Conservation (phyloP, 495 filamentous ascomycete genomes). For the Chaetomidium leptoderma region DNA sequence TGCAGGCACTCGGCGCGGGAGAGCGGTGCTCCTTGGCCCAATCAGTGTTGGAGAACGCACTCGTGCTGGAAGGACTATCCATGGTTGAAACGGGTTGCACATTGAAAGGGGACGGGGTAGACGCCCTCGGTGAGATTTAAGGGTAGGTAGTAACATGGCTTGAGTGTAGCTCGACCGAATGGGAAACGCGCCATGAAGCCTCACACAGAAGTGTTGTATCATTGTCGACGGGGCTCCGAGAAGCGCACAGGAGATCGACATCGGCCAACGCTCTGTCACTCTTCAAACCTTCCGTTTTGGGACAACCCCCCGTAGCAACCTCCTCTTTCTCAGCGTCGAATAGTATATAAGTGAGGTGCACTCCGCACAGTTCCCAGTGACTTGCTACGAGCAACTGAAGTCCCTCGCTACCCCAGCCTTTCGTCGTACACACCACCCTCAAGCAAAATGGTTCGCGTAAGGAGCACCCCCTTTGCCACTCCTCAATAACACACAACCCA, state of each 20-base stretch:
- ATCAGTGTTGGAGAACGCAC: background rate
- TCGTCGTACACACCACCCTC: background rate
- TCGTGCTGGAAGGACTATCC: background rate
- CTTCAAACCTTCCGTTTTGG: conserved; percentile 5
- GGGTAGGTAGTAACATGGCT: background rate
- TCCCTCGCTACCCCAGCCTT: background rate
- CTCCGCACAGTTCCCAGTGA: background rate
- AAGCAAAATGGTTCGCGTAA: conserved; percentile 17
- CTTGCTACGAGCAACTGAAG: too few species aligned
- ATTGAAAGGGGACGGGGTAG: too few species aligned
- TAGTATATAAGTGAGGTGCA: background rate
- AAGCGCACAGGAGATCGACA: background rate
- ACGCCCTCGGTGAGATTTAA: conserved; percentile 1
- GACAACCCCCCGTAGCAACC: background rate
- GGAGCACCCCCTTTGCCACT: background rate
- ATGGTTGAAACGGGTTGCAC: background rate
- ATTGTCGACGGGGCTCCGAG: background rate
- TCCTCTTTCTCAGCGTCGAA: background rate
- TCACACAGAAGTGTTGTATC: background rate
- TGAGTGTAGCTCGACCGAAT: background rate
- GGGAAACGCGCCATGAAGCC: background rate
- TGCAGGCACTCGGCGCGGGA: background rate
- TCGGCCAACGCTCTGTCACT: background rate
- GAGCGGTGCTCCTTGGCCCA: background rate
- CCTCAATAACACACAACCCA: background rate